Conservation (phyloP, 192 early-diverging fungal species). For the Chytriomyces hyalinus region DNA sequence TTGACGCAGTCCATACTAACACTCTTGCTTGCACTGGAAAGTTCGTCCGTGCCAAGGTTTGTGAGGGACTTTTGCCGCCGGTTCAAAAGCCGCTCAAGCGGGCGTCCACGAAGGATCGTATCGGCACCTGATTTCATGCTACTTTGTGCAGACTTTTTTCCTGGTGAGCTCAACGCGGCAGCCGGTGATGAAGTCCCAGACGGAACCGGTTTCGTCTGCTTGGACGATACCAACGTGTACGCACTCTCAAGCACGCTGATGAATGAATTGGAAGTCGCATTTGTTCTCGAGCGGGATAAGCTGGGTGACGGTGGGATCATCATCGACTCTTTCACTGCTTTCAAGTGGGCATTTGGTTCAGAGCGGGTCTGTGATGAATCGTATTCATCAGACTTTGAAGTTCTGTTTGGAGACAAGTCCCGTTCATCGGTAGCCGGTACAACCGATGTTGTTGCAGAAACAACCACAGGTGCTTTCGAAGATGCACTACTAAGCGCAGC, state of each 20-base stretch:
- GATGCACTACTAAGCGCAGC: neutral
- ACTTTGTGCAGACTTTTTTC: neutral
- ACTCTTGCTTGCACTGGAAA: conserved; percentile 7
- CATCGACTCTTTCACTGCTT: neutral
- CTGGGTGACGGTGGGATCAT: neutral
- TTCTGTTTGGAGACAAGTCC: neutral
- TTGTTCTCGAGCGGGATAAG: neutral
- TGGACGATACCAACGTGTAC: conserved; percentile 8
- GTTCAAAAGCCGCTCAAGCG: conserved; percentile 12
- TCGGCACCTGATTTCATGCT: neutral
- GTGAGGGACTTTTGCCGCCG: conserved; percentile 29
- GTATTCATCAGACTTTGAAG: neutral
- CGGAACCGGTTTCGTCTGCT: neutral
- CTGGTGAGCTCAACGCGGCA: neutral
- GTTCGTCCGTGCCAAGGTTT: conserved; percentile 13
- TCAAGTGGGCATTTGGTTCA: neutral
- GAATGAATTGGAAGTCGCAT: conserved; percentile 5
- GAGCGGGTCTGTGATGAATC: neutral
- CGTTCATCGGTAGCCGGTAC: neutral
- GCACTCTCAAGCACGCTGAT: conserved; percentile 25
- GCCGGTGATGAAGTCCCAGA: neutral
- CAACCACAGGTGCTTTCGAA: neutral
- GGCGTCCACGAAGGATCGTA: neutral
- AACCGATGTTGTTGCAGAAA: no score
- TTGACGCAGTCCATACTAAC: conserved; percentile 32